A percentile compares a stretch with the other conserved stretches of the same genome.
Evolutionary conservation across 192 early-diverging fungal species (phyloP).

Genomic region (Phycomyces nitens): DNA sequence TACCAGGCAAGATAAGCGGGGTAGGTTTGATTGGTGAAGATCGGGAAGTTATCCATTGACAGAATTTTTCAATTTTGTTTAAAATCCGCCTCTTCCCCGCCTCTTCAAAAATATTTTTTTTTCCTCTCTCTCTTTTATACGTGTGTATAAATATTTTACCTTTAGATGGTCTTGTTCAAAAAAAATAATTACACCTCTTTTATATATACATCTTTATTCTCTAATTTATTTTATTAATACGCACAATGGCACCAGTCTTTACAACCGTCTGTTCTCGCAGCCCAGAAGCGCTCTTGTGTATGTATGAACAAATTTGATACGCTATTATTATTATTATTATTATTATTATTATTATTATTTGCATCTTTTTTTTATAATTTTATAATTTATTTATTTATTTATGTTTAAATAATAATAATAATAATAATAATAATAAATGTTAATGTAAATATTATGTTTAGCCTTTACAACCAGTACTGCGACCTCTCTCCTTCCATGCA

Average conservation of each 20-base stretch:
- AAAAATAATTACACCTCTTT: no score
- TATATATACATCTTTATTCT: no score
- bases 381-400: no score
- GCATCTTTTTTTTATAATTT: no score
- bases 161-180: no score
- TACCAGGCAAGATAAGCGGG: slow-evolving; percentile 14
- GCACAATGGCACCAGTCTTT: not conserved
- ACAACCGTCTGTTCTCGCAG: slow-evolving; percentile 35
- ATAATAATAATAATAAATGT: no score
- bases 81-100: slow-evolving; percentile 1
- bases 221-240: no score
- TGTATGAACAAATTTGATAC: slow-evolving; percentile 1
- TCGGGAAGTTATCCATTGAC: slow-evolving; percentile 3
- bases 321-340: no score
- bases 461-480: slow-evolving; percentile 34
- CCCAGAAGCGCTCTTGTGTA: slow-evolving; percentile 35
- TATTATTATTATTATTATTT: no score
- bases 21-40: slow-evolving; percentile 10
- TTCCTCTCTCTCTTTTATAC: slow-evolving; percentile 4
- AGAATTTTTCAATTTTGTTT: not conserved
- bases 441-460: slow-evolving; percentile 1
- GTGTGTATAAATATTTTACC: not conserved
- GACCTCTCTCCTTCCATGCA: slow-evolving; percentile 29
- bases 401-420: no score
- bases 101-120: slow-evolving; percentile 3